Evolutionary conservation across 2,329 filamentous ascomycete species (phyloP), one percentile per base, ranked within the genome.

Genomic region (Colletotrichum euphorbiae): DNA sequence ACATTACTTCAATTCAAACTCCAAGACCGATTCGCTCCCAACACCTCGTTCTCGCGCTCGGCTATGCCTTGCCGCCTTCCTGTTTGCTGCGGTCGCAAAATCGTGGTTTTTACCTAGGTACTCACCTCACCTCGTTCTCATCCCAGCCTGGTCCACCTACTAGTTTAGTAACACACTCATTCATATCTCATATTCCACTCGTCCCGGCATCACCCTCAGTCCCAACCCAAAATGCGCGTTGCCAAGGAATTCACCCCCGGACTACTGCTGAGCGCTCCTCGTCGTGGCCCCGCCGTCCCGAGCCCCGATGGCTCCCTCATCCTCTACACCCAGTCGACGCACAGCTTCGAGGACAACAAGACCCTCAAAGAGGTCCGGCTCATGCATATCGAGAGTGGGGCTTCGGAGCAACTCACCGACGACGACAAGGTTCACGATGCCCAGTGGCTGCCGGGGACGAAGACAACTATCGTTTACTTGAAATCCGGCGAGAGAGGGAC

Each of bases 261-360:
- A 69, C 62, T 71, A 4, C 71, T 80, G 48, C 71, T 78, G 48
- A 74, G 69, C 38, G 72, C 72, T 4, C 77, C 77, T 42, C 74
- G 73, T 33, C 73, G 76, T 36, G 72, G 73, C 21, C 68, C 75
- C n/a, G 79, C 78, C 1, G 75, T 83, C 6, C 79, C 80, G 8
- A 81, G 79, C 62, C 73, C 78, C 21, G 78, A 79, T 62, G 80
- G 82, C 61, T 76, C 80, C 4, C 77, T 79, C 12, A 76, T 80
- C 7, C 73, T 85, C 45, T 80, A 80, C 72, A 80, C 80, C 17
- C 72, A 83, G 51, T 77, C 78, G 6, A 77, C 76, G 28, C 77
- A 83, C 67, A 72, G 74, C 33, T 76, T 81, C 55, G 74, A 71
- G 38, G 72, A 73, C 13, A 77, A 74, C 33, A 78, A 75, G 48